A percentile compares a stretch with the other conserved stretches of the same genome.
Evolutionary conservation across 495 filamentous ascomycete species (phyloP).

Genomic region (Penicillium manginii): DNA sequence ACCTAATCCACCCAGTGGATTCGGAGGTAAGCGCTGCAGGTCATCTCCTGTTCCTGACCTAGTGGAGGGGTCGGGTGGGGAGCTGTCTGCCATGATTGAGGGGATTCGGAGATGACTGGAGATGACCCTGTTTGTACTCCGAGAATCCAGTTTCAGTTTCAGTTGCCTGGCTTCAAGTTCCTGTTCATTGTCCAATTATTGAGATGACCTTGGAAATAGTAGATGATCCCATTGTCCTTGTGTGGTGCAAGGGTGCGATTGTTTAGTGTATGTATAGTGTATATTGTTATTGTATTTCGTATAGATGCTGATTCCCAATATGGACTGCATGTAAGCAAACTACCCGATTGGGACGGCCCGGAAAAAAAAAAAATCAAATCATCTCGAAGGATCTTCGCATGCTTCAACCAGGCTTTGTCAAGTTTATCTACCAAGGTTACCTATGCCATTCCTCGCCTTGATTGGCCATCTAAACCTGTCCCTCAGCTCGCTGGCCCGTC

Average conservation of each 20-base stretch:
- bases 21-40: slow-evolving; percentile 18
- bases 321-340: slow-evolving; percentile 32
- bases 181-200: too few species aligned
- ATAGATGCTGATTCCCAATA: too few species aligned
- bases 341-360: slow-evolving; percentile 22
- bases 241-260: too few species aligned
- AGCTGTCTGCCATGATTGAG: background rate
- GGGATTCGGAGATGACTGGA: background rate
- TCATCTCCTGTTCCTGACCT: slow-evolving; percentile 19
- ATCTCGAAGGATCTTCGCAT: slow-evolving; percentile 7
- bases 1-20: slow-evolving; percentile 13
- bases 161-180: too few species aligned
- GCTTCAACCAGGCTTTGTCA: background rate
- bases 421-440: background rate
- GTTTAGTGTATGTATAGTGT: too few species aligned
- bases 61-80: background rate
- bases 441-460: background rate
- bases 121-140: too few species aligned
- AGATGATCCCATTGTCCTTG: too few species aligned
- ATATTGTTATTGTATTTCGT: too few species aligned
- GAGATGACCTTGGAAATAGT: too few species aligned
- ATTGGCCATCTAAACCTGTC: slow-evolving; percentile 10
- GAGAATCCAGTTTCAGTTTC: too few species aligned
- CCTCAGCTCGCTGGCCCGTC: slow-evolving; percentile 51
- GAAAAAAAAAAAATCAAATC: background rate